phyloP scores from a whole-genome alignment of 129 eudicot species.

The Flaveria trinervia region DNA sequence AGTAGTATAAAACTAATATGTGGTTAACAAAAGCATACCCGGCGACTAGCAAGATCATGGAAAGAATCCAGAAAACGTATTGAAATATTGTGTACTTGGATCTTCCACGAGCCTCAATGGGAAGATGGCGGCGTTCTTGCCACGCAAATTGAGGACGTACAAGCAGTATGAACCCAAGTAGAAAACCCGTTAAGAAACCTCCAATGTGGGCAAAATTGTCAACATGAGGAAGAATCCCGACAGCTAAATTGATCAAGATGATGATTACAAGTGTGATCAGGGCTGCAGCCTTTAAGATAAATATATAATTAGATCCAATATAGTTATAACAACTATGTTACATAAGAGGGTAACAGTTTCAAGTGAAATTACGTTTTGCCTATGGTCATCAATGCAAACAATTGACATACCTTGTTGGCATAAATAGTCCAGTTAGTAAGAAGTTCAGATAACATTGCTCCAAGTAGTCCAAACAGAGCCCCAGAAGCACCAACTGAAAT shows the following conservation, averaged over 20 bases:
- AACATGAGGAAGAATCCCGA: slow-evolving; percentile 88
- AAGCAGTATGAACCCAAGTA: slow-evolving; percentile 74
- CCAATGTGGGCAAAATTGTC: slow-evolving; percentile 94
- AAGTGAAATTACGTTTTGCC: neutral
- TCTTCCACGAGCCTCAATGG: slow-evolving; percentile 54
- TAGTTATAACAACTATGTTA: neutral
- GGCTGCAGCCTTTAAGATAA: slow-evolving; percentile 65
- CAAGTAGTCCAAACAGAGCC: slow-evolving; percentile 95
- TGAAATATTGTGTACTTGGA: slow-evolving; percentile 66
- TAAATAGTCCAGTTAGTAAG: slow-evolving; percentile 92
- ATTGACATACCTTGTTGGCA: slow-evolving; percentile 68
- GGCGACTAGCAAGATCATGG: slow-evolving; percentile 51
- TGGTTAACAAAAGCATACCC: slow-evolving; percentile 54
- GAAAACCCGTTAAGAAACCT: slow-evolving; percentile 77
- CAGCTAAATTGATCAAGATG: slow-evolving; percentile 75
- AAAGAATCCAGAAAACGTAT: slow-evolving; percentile 53
- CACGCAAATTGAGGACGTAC: slow-evolving; percentile 80
- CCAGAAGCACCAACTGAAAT: slow-evolving; percentile 99
- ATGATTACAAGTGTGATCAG: slow-evolving; percentile 64
- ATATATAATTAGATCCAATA: neutral
- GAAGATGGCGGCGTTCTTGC: slow-evolving; percentile 57
- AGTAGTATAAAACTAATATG: neutral
- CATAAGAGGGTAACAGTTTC: neutral
- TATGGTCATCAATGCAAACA: neutral
- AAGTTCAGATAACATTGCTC: slow-evolving; percentile 95